Evolutionary conservation across 2,329 filamentous ascomycete species (phyloP), one percentile per base, ranked within the genome.

Genomic region (Fusarium veterinarium): DNA sequence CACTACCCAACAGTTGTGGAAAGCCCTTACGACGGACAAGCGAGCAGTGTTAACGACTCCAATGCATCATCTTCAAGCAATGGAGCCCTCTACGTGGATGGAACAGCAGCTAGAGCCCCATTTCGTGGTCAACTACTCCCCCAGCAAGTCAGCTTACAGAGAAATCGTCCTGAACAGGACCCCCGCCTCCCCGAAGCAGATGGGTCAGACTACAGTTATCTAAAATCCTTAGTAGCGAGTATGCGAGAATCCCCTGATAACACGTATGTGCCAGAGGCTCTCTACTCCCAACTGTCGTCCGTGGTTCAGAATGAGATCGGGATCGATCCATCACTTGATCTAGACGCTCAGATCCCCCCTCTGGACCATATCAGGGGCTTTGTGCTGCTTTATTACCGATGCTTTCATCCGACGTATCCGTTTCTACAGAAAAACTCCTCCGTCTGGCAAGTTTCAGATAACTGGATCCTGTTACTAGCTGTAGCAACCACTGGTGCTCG

Each of bases 361-460:
- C n/a, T 74, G 14, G 56, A 30, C 4, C 51, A 57, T 2, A 52
- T 74, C 14, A 57, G 51, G 38, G 53, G 30, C 20, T 72, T 72
- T 40, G 59, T 59, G 16, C 41, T 53, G 9, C 42, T 74, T 17
- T 74, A 74, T 25, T 74, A 69, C 52, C 53, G 66, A 20, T 58
- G 45, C 14, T 74, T 74, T 13, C 72, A 74, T 31, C 64, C 59
- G 7, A 49, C 51, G 20, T 74, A 74, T 46, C 72, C 72, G 8
- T 72, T 74, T 60, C 8, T 74, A 6, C 71, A 46, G 19, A 35
- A 60, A 30, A 52, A 30, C 12, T n/a, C 62, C 41, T 55, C 56
- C 11, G 14, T 49, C 28, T 68, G 62, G 65, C 41, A 41, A 33
- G 25, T 41, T 31, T 14, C 30, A 11, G 42, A 25, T 4, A 46